Evolutionary conservation across 1,284 basidiomycete genomes (phyloP), one percentile per base, ranked within the genome.

Genomic region (Agaricales sp.): DNA sequence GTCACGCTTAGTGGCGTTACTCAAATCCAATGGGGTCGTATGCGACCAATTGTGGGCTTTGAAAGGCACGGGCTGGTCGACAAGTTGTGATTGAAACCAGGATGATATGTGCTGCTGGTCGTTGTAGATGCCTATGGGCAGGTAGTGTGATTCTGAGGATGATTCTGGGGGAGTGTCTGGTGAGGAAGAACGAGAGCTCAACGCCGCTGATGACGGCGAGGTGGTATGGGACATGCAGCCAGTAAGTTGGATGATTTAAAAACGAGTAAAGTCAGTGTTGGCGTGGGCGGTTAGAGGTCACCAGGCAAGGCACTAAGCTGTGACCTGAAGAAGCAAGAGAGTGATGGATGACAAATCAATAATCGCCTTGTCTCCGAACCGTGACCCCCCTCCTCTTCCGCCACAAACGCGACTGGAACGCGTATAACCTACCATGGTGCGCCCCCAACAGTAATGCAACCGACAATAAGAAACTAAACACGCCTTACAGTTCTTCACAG

Each of bases 131-230:
- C 69, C 60, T 43, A 75, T 63, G 11, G 70, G 63, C 48, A 74
- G n/a, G n/a, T n/a, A n/a, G 2, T 69, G 58, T 12, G 65, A 65
- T 59, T 84, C 80, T 35, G 30, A 35, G 8, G 75, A 75, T 0
- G 78, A 67, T 49, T 81, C 80, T 51, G 84, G 83, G 1, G 30
- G 30, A 11, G 84, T 85, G 39, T 70, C 66, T 2, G 84, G 84
- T 0, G 82, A 82, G 2, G 81, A 74, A 3, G 83, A 85, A 43
- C 83, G 82, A 35, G 84, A 83, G 59, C 67, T 68, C 56, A 73
- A 67, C n/a, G 71, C 70, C 44, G 73, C 69, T 47, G 73, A 66
- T 13, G 78, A 73, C 57, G 77, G 76, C 55, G 76, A 72, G 54
- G 81, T 78, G 71, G 57, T 49, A 45, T 35, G 46, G 53, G 37